Evolutionary conservation across 2,329 filamentous ascomycete species (phyloP).

Genomic region (Paecilomyces sp.): DNA sequence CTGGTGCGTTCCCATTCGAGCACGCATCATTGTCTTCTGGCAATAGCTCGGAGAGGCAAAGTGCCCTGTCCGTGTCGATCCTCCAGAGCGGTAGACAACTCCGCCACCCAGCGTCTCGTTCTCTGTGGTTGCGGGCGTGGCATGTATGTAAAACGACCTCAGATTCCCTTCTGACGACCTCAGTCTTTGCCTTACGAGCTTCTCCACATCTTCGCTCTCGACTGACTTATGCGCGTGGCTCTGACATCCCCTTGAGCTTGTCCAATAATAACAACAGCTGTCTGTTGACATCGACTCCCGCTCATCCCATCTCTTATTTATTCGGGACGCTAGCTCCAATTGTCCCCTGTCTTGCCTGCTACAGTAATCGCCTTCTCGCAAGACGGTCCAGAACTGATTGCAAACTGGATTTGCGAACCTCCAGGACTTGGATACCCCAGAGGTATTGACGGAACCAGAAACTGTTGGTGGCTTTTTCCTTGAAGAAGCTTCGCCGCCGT

Average conservation of each 20-base stretch:
- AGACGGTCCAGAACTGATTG: neutral
- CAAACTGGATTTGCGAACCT: neutral
- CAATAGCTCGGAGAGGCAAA: neutral
- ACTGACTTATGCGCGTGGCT: neutral
- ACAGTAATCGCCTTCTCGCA: neutral
- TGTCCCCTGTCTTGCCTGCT: neutral
- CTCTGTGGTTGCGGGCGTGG: neutral
- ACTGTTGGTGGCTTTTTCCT: neutral
- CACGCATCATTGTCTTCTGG: neutral
- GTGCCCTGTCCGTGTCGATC: neutral
- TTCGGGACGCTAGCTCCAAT: neutral
- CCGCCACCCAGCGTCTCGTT: neutral
- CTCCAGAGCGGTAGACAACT: neutral
- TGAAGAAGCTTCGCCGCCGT: neutral
- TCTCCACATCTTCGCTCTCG: neutral
- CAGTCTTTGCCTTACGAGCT: neutral
- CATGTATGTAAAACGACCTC: neutral
- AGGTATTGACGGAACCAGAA: neutral
- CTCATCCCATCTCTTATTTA: neutral
- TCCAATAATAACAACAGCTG: neutral
- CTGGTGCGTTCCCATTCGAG: neutral
- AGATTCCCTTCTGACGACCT: neutral
- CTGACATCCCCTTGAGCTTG: neutral
- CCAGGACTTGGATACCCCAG: neutral
- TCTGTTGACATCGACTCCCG: neutral